Evolutionary conservation across 306 rosid species (phyloP), one percentile per base, ranked within the genome.

Genomic region (Prunus campanulata): DNA sequence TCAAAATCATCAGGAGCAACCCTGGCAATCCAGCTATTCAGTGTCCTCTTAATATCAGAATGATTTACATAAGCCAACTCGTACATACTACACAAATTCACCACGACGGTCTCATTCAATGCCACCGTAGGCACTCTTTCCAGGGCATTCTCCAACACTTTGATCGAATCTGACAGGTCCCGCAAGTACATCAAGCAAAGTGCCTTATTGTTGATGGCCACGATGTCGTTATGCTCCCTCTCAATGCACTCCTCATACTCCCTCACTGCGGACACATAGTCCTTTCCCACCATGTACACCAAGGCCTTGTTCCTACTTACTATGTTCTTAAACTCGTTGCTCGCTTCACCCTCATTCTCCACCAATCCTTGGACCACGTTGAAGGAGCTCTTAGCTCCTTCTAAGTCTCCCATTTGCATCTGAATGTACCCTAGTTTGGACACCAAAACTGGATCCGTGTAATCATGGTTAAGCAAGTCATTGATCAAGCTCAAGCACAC

Each of bases 1-100:
- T 94, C 98, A 27, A 94, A 94, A 56, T 94, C 98, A 81, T 94
- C 98, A 10, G 98, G 98, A 20, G 97, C 98, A 79, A 94, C 96
- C 63, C 97, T 89, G 51, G 94, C 88, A 74, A 94, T 91, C 98
- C 98, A 94, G 86, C 77, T 94, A 82, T 89, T 94, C 51, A 94
- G 93, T 6, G 97, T 94, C 83, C 88, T 85, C 89, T 94, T 94
- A 70, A 86, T 74, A 77, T 94, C 98, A 11, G 96, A 88, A 78
- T 94, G 98, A 87, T 94, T 91, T 32, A 94, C 96, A 78, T 94
- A 90, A 1, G 98, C 98, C 86, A 94, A 83, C 76, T 94, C 98
- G 30, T 91, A 94, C 98, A 94, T 94, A 72, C 98, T 94, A 79
- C 98, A 94, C 86, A 94, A 81, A 83, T 94, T 94, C 71, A 90